Evolutionary conservation across 129 eudicot species (phyloP).

Genomic region (Chrysanthemum lavandulifolium): DNA sequence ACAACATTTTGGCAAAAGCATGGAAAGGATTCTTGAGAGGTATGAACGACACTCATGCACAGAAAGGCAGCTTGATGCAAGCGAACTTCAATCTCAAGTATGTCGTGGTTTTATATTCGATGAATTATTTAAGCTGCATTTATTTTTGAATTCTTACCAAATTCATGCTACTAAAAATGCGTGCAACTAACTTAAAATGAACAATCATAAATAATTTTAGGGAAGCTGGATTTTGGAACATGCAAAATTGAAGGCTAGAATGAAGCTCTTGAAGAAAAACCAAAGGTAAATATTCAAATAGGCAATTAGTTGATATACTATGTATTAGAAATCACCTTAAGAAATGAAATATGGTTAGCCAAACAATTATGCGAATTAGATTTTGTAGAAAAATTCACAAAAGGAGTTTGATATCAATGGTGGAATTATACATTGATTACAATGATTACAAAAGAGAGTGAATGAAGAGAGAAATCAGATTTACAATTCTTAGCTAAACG

Average conservation of each 20-base stretch:
- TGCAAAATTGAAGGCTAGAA: slow-evolving; percentile 74
- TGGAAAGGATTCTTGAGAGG: slow-evolving; percentile 85
- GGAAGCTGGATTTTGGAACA: slow-evolving; percentile 52
- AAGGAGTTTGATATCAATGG: too few species aligned
- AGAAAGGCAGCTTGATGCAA: slow-evolving; percentile 48
- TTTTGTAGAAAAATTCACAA: too few species aligned
- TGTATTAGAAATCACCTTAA: too few species aligned
- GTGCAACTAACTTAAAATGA: background rate
- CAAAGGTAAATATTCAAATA: slow-evolving; percentile 39
- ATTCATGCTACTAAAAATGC: background rate
- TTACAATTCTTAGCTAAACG: too few species aligned
- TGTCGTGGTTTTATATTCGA: background rate
- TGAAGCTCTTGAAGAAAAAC: slow-evolving; percentile 69
- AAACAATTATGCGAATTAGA: too few species aligned
- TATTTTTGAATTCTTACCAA: background rate
- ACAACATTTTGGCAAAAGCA: slow-evolving; percentile 37
- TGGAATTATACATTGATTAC: too few species aligned
- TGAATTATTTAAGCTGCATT: background rate
- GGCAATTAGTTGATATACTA: too few species aligned
- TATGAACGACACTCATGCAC: slow-evolving; percentile 65
- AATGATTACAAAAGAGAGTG: too few species aligned
- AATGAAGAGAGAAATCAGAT: too few species aligned
- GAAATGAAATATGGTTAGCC: too few species aligned
- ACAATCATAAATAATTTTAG: slow-evolving; percentile 1
- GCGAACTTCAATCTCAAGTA: slow-evolving; percentile 53